Evolutionary conservation across 177 flowering plant genomes (phyloP).

Genomic region (Vitis hybrid): DNA sequence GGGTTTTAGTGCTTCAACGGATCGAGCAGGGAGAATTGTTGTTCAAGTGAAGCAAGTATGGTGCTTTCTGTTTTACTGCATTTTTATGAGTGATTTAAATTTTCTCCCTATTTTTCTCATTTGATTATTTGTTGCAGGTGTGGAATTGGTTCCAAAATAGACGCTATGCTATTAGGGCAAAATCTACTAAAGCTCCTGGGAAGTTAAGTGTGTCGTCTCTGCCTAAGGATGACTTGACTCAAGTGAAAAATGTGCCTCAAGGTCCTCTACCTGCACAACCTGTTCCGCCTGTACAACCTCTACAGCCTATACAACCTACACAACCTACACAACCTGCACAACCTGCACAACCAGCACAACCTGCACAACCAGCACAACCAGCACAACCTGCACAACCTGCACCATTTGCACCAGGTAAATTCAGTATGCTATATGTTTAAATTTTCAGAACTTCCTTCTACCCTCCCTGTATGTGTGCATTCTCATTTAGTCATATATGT

Average conservation of each 20-base stretch:
- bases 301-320: no score
- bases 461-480: background rate
- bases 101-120: conserved; percentile 9
- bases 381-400: background rate
- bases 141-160: conserved; percentile 99
- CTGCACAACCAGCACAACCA: no score
- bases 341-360: no score
- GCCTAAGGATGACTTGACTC: conserved; percentile 52
- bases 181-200: conserved; percentile 37
- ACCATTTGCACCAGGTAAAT: conserved; percentile 47
- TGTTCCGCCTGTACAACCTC: no score
- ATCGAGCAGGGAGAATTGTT: conserved; percentile 69
- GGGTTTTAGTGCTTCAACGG: conserved; percentile 60
- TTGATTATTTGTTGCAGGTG: conserved; percentile 41
- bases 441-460: background rate
- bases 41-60: conserved; percentile 93
- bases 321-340: no score
- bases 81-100: background rate
- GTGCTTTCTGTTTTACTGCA: background rate
- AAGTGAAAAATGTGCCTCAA: conserved; percentile 40
- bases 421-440: conserved; percentile 1
- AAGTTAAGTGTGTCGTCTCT: conserved; percentile 43
- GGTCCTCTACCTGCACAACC: conserved; percentile 19
- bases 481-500: background rate
- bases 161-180: conserved; percentile 85